phyloP scores from a whole-genome alignment of 176 grass and related monocot genomes.

The Oryza glumipatula region DNA sequence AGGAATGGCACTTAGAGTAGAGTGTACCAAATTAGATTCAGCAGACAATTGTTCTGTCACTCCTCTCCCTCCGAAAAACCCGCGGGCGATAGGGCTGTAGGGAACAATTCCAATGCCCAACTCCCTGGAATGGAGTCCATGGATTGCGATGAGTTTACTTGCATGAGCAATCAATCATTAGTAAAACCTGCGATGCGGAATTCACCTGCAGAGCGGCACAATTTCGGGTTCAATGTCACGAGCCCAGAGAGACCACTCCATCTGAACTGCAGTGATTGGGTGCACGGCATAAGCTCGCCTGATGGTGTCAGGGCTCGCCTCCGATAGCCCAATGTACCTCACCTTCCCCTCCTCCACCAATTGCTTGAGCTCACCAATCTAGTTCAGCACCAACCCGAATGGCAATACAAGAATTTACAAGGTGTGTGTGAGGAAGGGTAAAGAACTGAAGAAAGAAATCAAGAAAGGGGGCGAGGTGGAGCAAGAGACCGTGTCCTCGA shows the following conservation, averaged over 20 bases:
- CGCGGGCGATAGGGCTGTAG: slow-evolving; percentile 81
- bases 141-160: neutral
- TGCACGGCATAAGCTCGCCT: slow-evolving; percentile 75
- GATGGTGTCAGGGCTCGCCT: slow-evolving; percentile 80
- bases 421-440: neutral
- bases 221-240: slow-evolving; percentile 83
- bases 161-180: slow-evolving; percentile 3
- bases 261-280: slow-evolving; percentile 74
- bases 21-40: slow-evolving; percentile 61
- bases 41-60: slow-evolving; percentile 52
- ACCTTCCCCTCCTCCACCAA: slow-evolving; percentile 87
- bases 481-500: slow-evolving; percentile 72
- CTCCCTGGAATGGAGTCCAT: slow-evolving; percentile 53
- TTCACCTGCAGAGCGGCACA: slow-evolving; percentile 83
- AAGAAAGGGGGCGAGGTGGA: neutral
- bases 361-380: slow-evolving; percentile 86
- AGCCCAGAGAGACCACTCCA: slow-evolving; percentile 94
- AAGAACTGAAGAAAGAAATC: neutral
- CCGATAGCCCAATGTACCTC: slow-evolving; percentile 79
- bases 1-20: neutral
- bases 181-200: neutral
- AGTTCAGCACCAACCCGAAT: neutral
- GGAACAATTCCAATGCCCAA: slow-evolving; percentile 88
- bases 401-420: neutral
- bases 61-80: slow-evolving; percentile 77